A percentile compares a stretch with the other conserved stretches of the same genome.
phyloP scores from a whole-genome alignment of 441 rosid species.

The Populus hybrid region DNA sequence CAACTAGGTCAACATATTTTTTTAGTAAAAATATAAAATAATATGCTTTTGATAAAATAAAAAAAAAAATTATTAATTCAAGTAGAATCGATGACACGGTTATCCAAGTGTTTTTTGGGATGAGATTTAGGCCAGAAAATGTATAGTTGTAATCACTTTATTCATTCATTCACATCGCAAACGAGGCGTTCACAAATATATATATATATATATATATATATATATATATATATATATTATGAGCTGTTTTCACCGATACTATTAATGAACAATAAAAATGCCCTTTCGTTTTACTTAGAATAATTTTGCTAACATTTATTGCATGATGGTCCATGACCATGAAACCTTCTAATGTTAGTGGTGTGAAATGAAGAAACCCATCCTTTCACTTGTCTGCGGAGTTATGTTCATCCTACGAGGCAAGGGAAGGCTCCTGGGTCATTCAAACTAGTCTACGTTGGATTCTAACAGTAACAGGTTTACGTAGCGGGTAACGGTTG shows the following conservation, averaged over 20 bases:
- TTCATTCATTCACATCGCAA: too few relatives aligned
- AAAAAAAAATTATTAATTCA: too few relatives aligned
- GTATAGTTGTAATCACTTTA: too few relatives aligned
- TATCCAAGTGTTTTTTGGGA: too few relatives aligned
- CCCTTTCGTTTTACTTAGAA: constrained; percentile 18
- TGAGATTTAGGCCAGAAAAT: too few relatives aligned
- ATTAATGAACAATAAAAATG: constrained; percentile 1
- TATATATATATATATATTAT: not conserved
- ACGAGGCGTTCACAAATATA: too few relatives aligned
- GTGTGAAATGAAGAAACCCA: constrained; percentile 20
- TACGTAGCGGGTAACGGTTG: too few relatives aligned
- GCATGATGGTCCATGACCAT: constrained; percentile 26
- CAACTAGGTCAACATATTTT: too few relatives aligned
- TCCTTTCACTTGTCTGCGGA: not conserved
- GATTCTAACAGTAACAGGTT: constrained; percentile 24
- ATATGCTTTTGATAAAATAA: too few relatives aligned
- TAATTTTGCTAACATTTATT: constrained; percentile 19
- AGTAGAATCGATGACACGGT: too few relatives aligned
- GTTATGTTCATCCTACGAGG: not conserved
- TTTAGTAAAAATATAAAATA: too few relatives aligned
- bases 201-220: not conserved
- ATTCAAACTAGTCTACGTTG: constrained; percentile 32
- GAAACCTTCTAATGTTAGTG: constrained; percentile 10
- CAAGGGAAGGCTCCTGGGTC: constrained; percentile 7
- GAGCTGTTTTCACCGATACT: too few relatives aligned